Percentiles rank a stretch among this genome's conserved stretches.
Evolutionary conservation across 192 early-diverging fungal genomes (phyloP).

Genomic region (Globomyces pollinis-pini): DNA sequence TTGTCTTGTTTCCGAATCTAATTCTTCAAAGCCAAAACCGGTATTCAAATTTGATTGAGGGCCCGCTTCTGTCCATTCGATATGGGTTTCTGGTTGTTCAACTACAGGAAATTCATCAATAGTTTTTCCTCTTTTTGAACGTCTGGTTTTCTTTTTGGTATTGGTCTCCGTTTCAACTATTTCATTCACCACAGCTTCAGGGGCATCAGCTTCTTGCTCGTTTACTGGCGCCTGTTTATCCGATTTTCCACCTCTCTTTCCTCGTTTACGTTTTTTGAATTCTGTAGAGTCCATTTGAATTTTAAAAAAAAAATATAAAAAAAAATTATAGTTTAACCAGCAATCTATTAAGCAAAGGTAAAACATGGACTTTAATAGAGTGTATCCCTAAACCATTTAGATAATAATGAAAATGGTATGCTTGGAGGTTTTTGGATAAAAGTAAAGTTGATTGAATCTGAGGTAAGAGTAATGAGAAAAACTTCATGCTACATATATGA

Average conservation of each 20-base stretch:
- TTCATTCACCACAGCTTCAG: not conserved
- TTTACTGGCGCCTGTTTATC: not conserved
- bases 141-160: constrained; percentile 3
- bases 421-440: too few relatives aligned
- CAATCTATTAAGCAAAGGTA: too few relatives aligned
- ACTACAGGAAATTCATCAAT: not conserved
- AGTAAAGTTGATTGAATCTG: too few relatives aligned
- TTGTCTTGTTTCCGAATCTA: not conserved
- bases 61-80: not conserved
- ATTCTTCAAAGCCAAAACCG: not conserved
- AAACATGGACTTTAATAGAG: too few relatives aligned
- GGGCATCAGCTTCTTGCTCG: not conserved
- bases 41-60: not conserved
- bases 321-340: too few relatives aligned
- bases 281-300: not conserved
- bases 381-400: too few relatives aligned
- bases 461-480: too few relatives aligned
- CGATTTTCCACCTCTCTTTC: not conserved
- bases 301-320: not conserved
- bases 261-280: constrained; percentile 1
- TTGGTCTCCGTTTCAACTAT: not conserved
- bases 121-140: constrained; percentile 4
- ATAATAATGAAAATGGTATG: too few relatives aligned
- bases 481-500: too few relatives aligned
- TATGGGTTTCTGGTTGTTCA: not conserved